A percentile compares a stretch with the other conserved stretches of the same genome.
Conservation (phyloP, 1,284 basidiomycete genomes). For the Ceratobasidium sp. region DNA sequence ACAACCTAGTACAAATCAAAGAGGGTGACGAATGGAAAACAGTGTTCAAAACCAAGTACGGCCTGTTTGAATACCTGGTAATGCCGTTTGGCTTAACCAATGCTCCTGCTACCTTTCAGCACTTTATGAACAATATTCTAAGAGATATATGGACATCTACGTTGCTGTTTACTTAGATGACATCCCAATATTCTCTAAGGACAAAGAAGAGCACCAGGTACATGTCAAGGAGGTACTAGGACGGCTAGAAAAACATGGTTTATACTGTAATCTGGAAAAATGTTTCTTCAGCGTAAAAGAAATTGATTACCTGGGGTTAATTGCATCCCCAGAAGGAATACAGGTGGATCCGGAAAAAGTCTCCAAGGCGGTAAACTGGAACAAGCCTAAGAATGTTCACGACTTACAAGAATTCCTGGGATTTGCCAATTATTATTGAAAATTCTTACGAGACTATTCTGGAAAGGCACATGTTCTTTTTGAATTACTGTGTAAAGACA, state of each 20-base stretch:
- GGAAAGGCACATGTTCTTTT: constrained; percentile 48
- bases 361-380: constrained; percentile 44
- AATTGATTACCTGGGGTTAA: constrained; percentile 53
- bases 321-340: constrained; percentile 45
- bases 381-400: constrained; percentile 36
- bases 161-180: no score
- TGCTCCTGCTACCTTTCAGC: constrained; percentile 27
- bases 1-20: constrained; percentile 50
- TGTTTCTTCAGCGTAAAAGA: constrained; percentile 47
- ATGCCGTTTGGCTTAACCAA: constrained; percentile 59
- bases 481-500: constrained; percentile 45
- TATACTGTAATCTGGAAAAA: constrained; percentile 47
- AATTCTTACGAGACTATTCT: constrained; percentile 52
- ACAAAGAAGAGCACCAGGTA: background rate
- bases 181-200: constrained; percentile 46
- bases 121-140: no score
- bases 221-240: constrained; percentile 44
- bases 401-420: constrained; percentile 52
- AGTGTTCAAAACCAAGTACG: constrained; percentile 54
- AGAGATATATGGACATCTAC: no score
- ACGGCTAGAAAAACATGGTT: constrained; percentile 41
- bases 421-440: constrained; percentile 42
- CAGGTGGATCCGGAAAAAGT: constrained; percentile 52
- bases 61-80: constrained; percentile 56
- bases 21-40: constrained; percentile 53